Conservation (phyloP, 2,329 filamentous ascomycete genomes). For the Pseudogymnoascus sp. region DNA sequence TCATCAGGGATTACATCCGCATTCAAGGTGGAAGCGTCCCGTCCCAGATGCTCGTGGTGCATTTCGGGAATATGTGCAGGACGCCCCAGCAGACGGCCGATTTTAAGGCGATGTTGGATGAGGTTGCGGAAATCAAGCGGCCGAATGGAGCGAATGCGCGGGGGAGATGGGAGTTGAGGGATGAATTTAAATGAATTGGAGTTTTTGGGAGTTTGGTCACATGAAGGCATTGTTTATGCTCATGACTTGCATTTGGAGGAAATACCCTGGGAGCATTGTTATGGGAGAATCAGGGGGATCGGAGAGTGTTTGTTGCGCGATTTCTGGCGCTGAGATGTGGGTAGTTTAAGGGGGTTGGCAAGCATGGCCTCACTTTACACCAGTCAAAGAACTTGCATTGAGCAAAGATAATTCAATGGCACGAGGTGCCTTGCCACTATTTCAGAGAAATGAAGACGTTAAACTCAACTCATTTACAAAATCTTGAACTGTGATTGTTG, state of each 20-base stretch:
- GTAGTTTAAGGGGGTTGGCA: background rate
- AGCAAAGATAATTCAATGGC: background rate
- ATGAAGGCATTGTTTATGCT: background rate
- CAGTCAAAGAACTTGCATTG: background rate
- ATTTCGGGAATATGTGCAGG: conserved; percentile 76
- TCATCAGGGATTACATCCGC: conserved; percentile 74
- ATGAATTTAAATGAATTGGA: conserved; percentile 25
- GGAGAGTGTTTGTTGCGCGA: background rate
- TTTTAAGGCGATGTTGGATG: conserved; percentile 74
- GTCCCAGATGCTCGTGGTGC: conserved; percentile 80
- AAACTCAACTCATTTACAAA: background rate
- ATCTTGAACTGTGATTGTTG: background rate
- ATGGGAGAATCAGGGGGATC: background rate
- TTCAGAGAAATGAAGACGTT: background rate
- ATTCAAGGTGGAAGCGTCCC: conserved; percentile 71
- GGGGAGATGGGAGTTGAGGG: conserved; percentile 28
- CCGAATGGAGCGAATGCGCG: conserved; percentile 28
- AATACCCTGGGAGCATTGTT: conserved; percentile 1
- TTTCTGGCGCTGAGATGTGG: background rate
- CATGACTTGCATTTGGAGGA: conserved; percentile 8
- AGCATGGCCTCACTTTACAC: background rate
- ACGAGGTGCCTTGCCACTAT: background rate
- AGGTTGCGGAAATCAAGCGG: conserved; percentile 61
- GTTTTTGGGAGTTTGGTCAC: background rate
- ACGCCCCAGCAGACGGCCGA: conserved; percentile 62